Evolutionary conservation across 2,329 filamentous ascomycete species (phyloP).

Genomic region (Phyllosticta citribraziliensis): DNA sequence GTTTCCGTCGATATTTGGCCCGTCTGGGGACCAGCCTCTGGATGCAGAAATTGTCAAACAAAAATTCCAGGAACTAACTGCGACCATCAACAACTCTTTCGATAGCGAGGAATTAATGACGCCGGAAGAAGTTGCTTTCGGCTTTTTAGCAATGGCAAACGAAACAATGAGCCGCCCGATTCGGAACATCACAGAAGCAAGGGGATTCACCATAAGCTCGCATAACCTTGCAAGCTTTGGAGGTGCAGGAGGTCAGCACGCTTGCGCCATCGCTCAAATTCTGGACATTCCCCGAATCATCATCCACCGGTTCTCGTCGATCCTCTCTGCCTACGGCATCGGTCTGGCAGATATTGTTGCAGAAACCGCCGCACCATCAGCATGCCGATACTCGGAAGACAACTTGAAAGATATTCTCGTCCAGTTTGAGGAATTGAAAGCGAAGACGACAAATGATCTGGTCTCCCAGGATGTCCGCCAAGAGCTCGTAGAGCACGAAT

Average conservation of each 20-base stretch:
- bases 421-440: slow-evolving; percentile 1
- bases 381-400: slow-evolving; percentile 58
- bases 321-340: slow-evolving; percentile 40
- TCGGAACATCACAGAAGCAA: slow-evolving; percentile 20
- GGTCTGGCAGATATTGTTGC: slow-evolving; percentile 12
- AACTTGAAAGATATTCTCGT: slow-evolving; percentile 33
- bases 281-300: slow-evolving; percentile 36
- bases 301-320: slow-evolving; percentile 37
- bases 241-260: slow-evolving; percentile 31
- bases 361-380: slow-evolving; percentile 41
- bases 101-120: slow-evolving; percentile 20
- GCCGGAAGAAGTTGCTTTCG: slow-evolving; percentile 18
- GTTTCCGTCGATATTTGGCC: slow-evolving; percentile 26
- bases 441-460: slow-evolving; percentile 37
- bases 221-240: slow-evolving; percentile 22
- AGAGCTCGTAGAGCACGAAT: slow-evolving; percentile 17
- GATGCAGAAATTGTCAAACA: slow-evolving; percentile 32
- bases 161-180: slow-evolving; percentile 23
- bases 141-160: slow-evolving; percentile 21
- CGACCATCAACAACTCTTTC: slow-evolving; percentile 32
- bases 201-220: slow-evolving; percentile 15
- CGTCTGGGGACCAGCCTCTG: slow-evolving; percentile 25
- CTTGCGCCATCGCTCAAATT: slow-evolving; percentile 33
- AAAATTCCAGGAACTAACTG: slow-evolving; percentile 35
- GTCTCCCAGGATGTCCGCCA: slow-evolving; percentile 55